Evolutionary conservation across 441 rosid genomes (phyloP), one percentile per base, ranked within the genome.

Genomic region (Pelargonium citronellum): DNA sequence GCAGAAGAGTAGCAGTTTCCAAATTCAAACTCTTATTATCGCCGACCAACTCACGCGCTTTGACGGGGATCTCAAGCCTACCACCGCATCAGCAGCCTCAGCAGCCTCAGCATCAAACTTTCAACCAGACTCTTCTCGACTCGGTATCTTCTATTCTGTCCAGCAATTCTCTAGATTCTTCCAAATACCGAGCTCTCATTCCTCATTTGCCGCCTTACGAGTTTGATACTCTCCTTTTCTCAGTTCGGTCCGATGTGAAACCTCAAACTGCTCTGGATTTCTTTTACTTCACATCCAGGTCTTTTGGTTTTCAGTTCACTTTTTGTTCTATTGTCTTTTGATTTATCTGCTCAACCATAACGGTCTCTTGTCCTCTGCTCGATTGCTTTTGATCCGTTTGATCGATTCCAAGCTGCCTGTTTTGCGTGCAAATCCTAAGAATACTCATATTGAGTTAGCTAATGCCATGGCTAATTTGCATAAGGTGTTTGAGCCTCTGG

Each of bases 301-400:
- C 79, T 5, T 86, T 77, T 44, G 76, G 80, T 67, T 89, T 84
- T 76, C 83, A 66, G 19, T 89, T 91, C 78, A 88, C 89, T 2
- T 80, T 82, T 66, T 83, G 85, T 44, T 87, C 94, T 89, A 87
- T 79, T 88, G 88, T 74, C 72, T 88, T 70, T 68, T 89, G 81
- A 74, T 91, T 69, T 81, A 81, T 51, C 79, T 85, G 75, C 86
- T 90, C 71, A 73, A 87, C 65, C 74, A 67, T 20, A 64, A 82
- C 63, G 74, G 80, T 70, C 77, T 80, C 44, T 49, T 66, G 34
- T 79, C 91, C 3, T 79, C 91, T 37, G 92, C 92, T 11, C 84
- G 92, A 71, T 49, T 83, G 72, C 75, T 85, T 71, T 73, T 85
- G 24, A 86, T 86, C 64, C 87, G 89, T 67, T 84, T 91, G 84